Base-by-base conservation (phyloP, 2,329 filamentous ascomycete genomes). In the Sporothrix variecibatus region DNA sequence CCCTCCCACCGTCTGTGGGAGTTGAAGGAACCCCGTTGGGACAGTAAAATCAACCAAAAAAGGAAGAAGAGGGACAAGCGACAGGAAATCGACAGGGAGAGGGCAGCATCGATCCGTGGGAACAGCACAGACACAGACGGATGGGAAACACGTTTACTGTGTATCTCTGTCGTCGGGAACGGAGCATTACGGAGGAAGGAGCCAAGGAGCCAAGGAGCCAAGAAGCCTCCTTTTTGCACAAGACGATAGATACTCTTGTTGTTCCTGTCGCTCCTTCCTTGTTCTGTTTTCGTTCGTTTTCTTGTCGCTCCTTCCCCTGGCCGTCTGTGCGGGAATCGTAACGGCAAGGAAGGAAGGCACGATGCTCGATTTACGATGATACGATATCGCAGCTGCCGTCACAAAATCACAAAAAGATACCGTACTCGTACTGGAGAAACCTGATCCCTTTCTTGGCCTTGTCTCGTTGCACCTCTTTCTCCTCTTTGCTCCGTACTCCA, bases 41-140 rank as follows among this genome's bases (percentile, higher is more conserved):
- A 8, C 20, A 17, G 26, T 3, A 6, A 12, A 23, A 46, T 34
- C 2, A 15, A 49, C 43, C 40, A 46, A 28, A 28, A 17, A 28
- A 64, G 34, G 60, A 64, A n/a, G 20, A 23, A 62, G 20, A 62
- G 5, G 17, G 20, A 23, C 20, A n/a, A 40, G 31, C 9, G 8
- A 56, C 23, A 26, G 11, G 7, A 56, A 26, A 26, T 56, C n/a
- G 23, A 26, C n/a, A 26, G 51, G 23, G 51, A 56, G 31, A 62
- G 58, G 58, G 58, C 58, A 62, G 58, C 62, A 43, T 46, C 38
- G n/a, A 38, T 65, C 38, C 38, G 62, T 65, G 62, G 5, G 62
- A 12, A 28, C 34, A 4, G n/a, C 62, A 65, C 62, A 43, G 62
- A 65, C 58, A n/a, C 43, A 46, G 20, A 46, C 8, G 15, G 8